Evolutionary conservation across 192 early-diverging fungal species (phyloP).

Genomic region (Gamsiella multidivaricata): DNA sequence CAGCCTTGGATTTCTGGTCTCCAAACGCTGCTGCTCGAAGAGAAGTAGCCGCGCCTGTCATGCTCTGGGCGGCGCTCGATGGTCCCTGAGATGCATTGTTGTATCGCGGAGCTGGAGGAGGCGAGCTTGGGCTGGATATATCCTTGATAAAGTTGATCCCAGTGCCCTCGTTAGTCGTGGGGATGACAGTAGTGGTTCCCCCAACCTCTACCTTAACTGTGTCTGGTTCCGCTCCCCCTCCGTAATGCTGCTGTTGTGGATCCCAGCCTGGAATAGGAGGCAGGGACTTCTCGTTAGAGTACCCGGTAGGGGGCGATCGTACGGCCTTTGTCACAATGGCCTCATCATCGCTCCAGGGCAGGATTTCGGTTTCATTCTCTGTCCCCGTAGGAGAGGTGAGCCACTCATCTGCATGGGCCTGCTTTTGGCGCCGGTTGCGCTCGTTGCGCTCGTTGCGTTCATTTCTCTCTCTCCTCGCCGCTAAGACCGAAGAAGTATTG

Average conservation of each 20-base stretch:
- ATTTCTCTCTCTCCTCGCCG: conserved; percentile 33
- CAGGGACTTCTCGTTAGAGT: conserved; percentile 32
- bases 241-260: neutral
- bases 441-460: conserved; percentile 29
- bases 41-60: conserved; percentile 28
- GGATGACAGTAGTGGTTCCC: conserved; percentile 29
- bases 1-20: conserved; percentile 4
- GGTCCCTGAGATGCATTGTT: neutral
- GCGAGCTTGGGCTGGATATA: conserved; percentile 7
- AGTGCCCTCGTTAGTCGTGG: conserved; percentile 26
- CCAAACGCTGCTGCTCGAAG: conserved; percentile 22
- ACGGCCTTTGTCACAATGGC: conserved; percentile 46
- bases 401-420: conserved; percentile 28
- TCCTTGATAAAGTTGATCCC: conserved; percentile 48
- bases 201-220: conserved; percentile 54
- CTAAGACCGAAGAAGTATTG: conserved; percentile 36
- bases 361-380: conserved; percentile 40
- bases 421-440: conserved; percentile 10
- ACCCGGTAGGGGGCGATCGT: conserved; percentile 46
- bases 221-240: conserved; percentile 27
- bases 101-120: conserved; percentile 7
- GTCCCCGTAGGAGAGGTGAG: conserved; percentile 49
- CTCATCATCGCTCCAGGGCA: conserved; percentile 53
- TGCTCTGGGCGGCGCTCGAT: conserved; percentile 14
- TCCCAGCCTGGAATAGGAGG: conserved; percentile 29